Evolutionary conservation across 495 filamentous ascomycete genomes (phyloP).

Genomic region (Trichoderma erinaceum): DNA sequence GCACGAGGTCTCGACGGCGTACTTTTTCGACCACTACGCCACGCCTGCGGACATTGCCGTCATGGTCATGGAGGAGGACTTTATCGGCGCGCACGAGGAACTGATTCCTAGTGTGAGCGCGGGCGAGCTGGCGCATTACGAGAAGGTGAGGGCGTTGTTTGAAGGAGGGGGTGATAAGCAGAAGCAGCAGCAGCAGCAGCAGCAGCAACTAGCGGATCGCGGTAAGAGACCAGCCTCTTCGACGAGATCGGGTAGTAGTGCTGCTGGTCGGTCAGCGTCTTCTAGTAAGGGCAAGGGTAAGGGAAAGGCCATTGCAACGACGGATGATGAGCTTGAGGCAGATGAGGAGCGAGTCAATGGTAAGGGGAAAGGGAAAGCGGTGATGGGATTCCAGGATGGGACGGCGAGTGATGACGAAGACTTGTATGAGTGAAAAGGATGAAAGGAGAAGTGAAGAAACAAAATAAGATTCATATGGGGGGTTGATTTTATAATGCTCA

Average conservation of each 20-base stretch:
- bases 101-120: constrained; percentile 89
- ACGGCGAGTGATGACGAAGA: constrained; percentile 32
- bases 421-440: constrained; percentile 20
- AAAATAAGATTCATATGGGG: too few species aligned
- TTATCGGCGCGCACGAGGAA: constrained; percentile 69
- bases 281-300: constrained; percentile 44
- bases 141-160: constrained; percentile 73
- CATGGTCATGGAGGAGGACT: constrained; percentile 83
- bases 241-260: constrained; percentile 25
- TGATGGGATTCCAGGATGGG: constrained; percentile 29
- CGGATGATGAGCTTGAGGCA: constrained; percentile 32
- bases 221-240: constrained; percentile 20
- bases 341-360: constrained; percentile 22
- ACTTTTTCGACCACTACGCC: constrained; percentile 91
- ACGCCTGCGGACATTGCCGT: constrained; percentile 76
- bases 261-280: constrained; percentile 38
- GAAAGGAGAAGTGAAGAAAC: too few species aligned
- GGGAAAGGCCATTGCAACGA: constrained; percentile 35
- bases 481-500: too few species aligned
- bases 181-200: constrained; percentile 35
- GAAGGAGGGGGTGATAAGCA: constrained; percentile 46
- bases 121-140: constrained; percentile 88
- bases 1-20: constrained; percentile 64
- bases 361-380: constrained; percentile 49
- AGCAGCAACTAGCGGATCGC: constrained; percentile 33